phyloP scores from a whole-genome alignment of 202 grass and related monocot genomes.

The Panicum hallii region DNA sequence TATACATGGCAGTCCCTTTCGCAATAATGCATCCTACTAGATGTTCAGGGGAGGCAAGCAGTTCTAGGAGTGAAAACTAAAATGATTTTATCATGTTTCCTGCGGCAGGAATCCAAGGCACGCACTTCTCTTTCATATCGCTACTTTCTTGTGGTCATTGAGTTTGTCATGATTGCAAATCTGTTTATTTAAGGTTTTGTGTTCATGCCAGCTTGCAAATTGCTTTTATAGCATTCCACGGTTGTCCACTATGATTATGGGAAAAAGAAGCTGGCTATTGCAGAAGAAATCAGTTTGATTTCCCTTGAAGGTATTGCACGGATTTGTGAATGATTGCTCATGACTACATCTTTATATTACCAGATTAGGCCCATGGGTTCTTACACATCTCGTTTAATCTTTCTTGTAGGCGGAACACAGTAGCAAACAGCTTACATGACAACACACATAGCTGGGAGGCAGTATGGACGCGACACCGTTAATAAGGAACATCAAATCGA shows the following conservation, averaged over 20 bases:
- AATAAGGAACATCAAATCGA: no score
- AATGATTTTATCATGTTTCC: not conserved
- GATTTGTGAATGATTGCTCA: no score
- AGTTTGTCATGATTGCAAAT: constrained; percentile 1
- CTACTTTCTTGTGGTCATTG: not conserved
- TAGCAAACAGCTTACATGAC: no score
- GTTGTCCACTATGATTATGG: not conserved
- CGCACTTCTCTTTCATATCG: not conserved
- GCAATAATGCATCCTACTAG: not conserved
- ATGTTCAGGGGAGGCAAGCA: not conserved
- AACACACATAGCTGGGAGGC: no score
- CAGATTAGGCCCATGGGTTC: no score
- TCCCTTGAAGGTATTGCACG: no score
- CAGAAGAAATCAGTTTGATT: no score
- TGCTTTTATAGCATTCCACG: not conserved
- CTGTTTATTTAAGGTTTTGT: not conserved
- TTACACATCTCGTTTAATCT: no score
- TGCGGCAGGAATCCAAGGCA: constrained; percentile 23
- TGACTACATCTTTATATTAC: no score
- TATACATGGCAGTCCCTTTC: not conserved
- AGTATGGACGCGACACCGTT: no score
- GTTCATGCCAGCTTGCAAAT: not conserved
- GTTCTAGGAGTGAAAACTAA: not conserved
- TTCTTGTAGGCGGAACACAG: no score
- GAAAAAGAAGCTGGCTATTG: no score